Evolutionary conservation across 1,139 yeast genomes (phyloP), one percentile per base, ranked within the genome.

Genomic region (Candida buenavistaensis): DNA sequence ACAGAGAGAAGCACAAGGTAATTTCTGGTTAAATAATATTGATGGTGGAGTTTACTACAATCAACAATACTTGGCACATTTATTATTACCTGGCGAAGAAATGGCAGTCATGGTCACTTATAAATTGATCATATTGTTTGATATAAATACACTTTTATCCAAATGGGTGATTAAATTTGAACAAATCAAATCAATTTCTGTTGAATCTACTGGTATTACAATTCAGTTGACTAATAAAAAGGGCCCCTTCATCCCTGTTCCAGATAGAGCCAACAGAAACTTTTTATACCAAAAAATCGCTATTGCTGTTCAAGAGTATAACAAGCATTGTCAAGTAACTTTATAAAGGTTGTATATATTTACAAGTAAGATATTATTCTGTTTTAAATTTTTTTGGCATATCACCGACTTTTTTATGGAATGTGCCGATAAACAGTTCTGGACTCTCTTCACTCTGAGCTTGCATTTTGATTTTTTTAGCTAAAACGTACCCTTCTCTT

Each of bases 1-100:
- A n/a, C 79, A 78, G 45, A 68, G 94, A 37, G 96, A 88, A 47
- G 85, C 97, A 0, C 94, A 89, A 47, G 99, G 99, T 4, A 97
- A 92, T 55, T 86, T 73, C 50, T 88, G 97, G 95, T 69, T 92
- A 42, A 89, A 87, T 59, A 71, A 80, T 7, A 77, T 87, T 19
- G 85, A 85, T 53, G 95, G 94, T 32, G 97, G 97, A 1, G 64
- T 74, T 30, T 87, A 67, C 52, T 75, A 78, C 46, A 68, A 71
- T 38, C 97, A 92, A 50, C 67, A 68, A 22, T 94, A 92, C 51
- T 66, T 92, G 41, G 95, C 97, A 0, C 98, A 94, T 57, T 75
- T 86, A 45, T 74, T 86, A 11, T 64, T 90, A 33, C 82, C 92
- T 1, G 95, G 95, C 5, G 83, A 81, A 41, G 95, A 86, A 41